phyloP scores from a whole-genome alignment of 2,329 filamentous ascomycete species.

The Seiridium cupressi region DNA sequence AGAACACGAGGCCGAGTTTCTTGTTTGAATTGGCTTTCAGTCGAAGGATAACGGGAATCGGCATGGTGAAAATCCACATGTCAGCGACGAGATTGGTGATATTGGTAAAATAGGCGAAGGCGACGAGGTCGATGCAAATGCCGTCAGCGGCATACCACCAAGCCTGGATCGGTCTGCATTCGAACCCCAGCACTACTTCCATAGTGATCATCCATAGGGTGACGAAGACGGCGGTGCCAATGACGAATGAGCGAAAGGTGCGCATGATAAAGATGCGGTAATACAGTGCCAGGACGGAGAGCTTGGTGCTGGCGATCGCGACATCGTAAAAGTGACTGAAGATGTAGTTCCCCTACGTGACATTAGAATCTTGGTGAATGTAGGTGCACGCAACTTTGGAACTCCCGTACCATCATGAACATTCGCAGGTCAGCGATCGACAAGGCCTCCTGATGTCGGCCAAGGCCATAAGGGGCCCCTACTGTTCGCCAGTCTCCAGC shows the following conservation, averaged over 20 bases:
- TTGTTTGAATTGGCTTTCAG: slow-evolving; percentile 17
- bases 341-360: slow-evolving; percentile 23
- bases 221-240: slow-evolving; percentile 15
- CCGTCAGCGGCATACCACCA: slow-evolving; percentile 21
- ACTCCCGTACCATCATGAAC: slow-evolving; percentile 18
- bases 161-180: slow-evolving; percentile 22
- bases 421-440: slow-evolving; percentile 10
- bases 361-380: neutral
- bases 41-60: slow-evolving; percentile 21
- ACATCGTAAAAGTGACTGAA: slow-evolving; percentile 26
- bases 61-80: slow-evolving; percentile 25
- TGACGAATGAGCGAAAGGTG: slow-evolving; percentile 14
- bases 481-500: slow-evolving; percentile 13
- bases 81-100: slow-evolving; percentile 23
- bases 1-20: slow-evolving; percentile 18
- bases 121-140: slow-evolving; percentile 19
- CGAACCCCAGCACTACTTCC: slow-evolving; percentile 21
- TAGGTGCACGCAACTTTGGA: neutral
- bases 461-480: slow-evolving; percentile 21
- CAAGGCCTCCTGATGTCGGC: slow-evolving; percentile 21
- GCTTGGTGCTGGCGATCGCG: slow-evolving; percentile 24
- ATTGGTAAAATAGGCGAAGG: slow-evolving; percentile 25
- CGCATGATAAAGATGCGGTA: slow-evolving; percentile 20
- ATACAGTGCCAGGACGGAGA: slow-evolving; percentile 24
- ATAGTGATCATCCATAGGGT: slow-evolving; percentile 21